Percentiles rank a stretch among this genome's conserved stretches.
phyloP scores from a whole-genome alignment of 805 yeast species.

The Starmerella asiatica region DNA sequence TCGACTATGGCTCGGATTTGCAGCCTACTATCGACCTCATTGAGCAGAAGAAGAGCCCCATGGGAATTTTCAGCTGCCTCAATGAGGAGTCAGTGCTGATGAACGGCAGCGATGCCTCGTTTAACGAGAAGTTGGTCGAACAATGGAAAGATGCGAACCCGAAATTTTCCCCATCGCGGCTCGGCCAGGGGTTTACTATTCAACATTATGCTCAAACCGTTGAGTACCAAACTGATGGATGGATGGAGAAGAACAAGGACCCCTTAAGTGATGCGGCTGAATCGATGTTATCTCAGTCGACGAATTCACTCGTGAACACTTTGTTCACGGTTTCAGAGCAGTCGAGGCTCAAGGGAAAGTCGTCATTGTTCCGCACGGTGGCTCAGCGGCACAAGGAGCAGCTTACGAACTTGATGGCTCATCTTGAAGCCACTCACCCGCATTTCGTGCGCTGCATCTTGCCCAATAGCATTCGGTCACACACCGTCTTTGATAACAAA shows the following conservation, averaged over 20 bases:
- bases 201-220: constrained; percentile 94
- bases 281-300: constrained; percentile 45
- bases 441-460: constrained; percentile 93
- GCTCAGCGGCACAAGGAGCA: constrained; percentile 86
- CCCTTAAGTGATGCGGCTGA: constrained; percentile 71
- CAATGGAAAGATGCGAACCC: constrained; percentile 44
- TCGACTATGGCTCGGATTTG: constrained; percentile 88
- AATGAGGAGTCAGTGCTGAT: constrained; percentile 96
- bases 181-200: constrained; percentile 63
- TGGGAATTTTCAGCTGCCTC: constrained; percentile 72
- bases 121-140: constrained; percentile 60
- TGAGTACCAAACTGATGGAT: constrained; percentile 81
- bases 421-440: constrained; percentile 71
- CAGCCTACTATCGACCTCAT: constrained; percentile 90
- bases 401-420: constrained; percentile 53
- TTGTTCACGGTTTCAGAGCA: constrained; percentile 33
- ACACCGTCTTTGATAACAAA: constrained; percentile 56
- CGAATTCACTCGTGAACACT: constrained; percentile 40
- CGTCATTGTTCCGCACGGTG: constrained; percentile 51
- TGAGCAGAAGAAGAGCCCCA: constrained; percentile 42
- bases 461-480: constrained; percentile 66
- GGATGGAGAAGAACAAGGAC: constrained; percentile 91
- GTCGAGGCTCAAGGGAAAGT: constrained; percentile 15
- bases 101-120: constrained; percentile 68
- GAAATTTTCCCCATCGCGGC: constrained; percentile 60